Evolutionary conservation across 441 rosid genomes (phyloP), one percentile per base, ranked within the genome.

Genomic region (Gossypium trilobum): DNA sequence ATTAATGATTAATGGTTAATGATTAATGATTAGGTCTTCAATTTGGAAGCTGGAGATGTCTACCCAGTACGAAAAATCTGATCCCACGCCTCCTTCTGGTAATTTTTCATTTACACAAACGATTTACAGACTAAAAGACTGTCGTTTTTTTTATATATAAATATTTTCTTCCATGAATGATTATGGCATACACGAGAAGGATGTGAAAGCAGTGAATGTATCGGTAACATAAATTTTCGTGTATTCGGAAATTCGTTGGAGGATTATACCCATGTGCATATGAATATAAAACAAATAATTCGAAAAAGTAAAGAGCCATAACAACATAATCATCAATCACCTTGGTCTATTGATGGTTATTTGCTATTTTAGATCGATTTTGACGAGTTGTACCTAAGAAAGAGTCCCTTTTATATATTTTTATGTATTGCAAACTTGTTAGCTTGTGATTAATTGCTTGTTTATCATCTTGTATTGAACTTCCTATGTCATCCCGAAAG

Each of bases 41-140:
- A 59, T 68, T 59, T 76, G 44, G 74, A 80, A 80, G 78, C 52
- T 79, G 82, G 78, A 83, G 71, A 86, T 85, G 94, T 81, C 94
- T 76, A 19, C 80, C 64, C 85, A 81, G 65, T 88, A 75, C 76
- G 88, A 84, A 51, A 78, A 83, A 58, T 55, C 82, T 59, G 79
- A 75, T 44, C 78, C 73, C 71, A 71, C 78, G 0, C 77, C 78
- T 74, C 77, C 75, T 82, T 67, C 84, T 2, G 92, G 93, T 87
- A 77, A 65, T 67, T 4, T 16, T 61, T 57, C 23, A 68, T 39
- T 44, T 4, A 36, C 0, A 36, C n/a, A 62, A 33, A 54, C 11
- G 22, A 54, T 16, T 16, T 61, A 8, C 19, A 33, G 16, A 25
- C 16, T 31, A 62, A 62, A 60, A 62, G 5, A 5, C 5, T 3